Evolutionary conservation across 2,329 filamentous ascomycete genomes (phyloP).

Genomic region (Diaporthe citrichinensis): DNA sequence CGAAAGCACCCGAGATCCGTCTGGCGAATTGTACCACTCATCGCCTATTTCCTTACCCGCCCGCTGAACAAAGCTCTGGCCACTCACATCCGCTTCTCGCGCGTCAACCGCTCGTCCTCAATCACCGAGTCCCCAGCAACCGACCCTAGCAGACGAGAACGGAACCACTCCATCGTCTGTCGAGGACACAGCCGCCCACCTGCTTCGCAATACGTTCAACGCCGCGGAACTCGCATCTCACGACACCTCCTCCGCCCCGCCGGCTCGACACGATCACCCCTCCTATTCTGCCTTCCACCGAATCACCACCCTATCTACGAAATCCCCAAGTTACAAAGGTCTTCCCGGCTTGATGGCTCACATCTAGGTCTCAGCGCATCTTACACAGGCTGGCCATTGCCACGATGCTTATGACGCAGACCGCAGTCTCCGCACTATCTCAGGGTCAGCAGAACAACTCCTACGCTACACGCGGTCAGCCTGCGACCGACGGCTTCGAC

Average conservation of each 20-base stretch:
- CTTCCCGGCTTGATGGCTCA: conserved; percentile 37
- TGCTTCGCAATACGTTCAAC: conserved; percentile 3
- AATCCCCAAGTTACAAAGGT: conserved; percentile 32
- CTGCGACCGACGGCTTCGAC: conserved; percentile 36
- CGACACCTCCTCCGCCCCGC: not conserved
- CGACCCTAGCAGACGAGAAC: conserved; percentile 2
- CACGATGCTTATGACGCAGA: conserved; percentile 70
- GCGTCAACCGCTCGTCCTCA: conserved; percentile 45
- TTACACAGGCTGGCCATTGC: conserved; percentile 42
- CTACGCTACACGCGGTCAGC: conserved; percentile 31
- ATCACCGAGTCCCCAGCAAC: conserved; percentile 44
- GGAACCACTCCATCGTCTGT: conserved; percentile 15
- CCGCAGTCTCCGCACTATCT: conserved; percentile 60
- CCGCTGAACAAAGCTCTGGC: conserved; percentile 51
- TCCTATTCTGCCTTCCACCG: not conserved
- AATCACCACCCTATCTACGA: not conserved
- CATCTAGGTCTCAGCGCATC: conserved; percentile 21
- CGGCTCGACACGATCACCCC: conserved; percentile 8
- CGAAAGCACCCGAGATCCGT: conserved; percentile 42
- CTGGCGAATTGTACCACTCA: conserved; percentile 54
- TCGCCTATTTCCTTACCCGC: conserved; percentile 52
- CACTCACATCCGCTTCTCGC: conserved; percentile 55
- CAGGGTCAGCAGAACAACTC: conserved; percentile 57
- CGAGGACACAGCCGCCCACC: not conserved
- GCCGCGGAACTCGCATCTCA: not conserved